Evolutionary conservation across 2,329 filamentous ascomycete genomes (phyloP), one percentile per base, ranked within the genome.

Genomic region (Colletotrichum falcatum): DNA sequence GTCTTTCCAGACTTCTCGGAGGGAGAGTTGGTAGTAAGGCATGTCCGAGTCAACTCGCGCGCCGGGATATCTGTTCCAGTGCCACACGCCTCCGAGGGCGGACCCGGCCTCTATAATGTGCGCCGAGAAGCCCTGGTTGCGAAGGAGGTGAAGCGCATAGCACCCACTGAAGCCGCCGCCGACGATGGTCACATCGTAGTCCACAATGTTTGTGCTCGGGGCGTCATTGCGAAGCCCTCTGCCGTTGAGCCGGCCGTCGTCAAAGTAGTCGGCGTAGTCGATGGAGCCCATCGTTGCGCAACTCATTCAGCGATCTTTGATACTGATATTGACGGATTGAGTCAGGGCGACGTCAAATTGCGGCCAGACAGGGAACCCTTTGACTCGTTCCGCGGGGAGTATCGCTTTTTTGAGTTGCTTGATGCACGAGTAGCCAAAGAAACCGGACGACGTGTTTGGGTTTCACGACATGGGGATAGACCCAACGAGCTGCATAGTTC

Each of bases 31-130:
- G 77, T 82, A 83, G 14, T 78, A 76, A 7, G 78, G 76, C 11
- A 65, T 61, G 61, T 78, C 75, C 1, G 77, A 78, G 60, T 85
- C 83, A 23, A 84, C 81, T 3, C 81, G 76, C 1, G 81, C 81
- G 0, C 83, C 83, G 0, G 83, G 83, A 56, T 84, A 85, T 1
- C 76, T 73, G 72, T 84, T 84, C 78, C 79, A 83, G 65, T 81
- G 78, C 83, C 83, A 85, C 11, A 81, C 79, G 9, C 83, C 83
- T 5, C 83, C 83, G 14, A 82, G 75, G 35, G 76, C 78, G 7
- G 68, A 48, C 3, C 78, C 83, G 0, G 77, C 76, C 53, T 85
- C 83, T 39, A 83, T 75, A 0, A 83, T 66, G 58, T 81, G 80
- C 28, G 76, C 79, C 1, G 75, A 77, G 37, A 81, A 77, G 2